Evolutionary conservation across 768 basidiomycete genomes (phyloP).

Genomic region (Suillus tomentosus): DNA sequence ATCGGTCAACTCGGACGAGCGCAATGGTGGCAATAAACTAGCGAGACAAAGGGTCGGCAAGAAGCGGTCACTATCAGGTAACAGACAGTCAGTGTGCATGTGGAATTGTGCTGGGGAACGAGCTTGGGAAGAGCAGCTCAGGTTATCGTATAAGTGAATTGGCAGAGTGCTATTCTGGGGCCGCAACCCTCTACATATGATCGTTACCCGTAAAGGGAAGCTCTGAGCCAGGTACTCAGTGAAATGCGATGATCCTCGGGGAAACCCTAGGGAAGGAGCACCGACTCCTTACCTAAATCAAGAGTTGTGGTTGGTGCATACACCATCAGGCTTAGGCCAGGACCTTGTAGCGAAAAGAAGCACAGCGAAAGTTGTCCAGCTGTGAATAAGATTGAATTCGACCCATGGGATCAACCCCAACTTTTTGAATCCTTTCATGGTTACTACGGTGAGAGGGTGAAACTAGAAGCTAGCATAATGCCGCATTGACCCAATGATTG

Average conservation of each 20-base stretch:
- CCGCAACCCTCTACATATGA: neutral
- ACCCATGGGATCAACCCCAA: neutral
- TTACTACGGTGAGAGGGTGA: neutral
- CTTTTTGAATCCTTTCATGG: neutral
- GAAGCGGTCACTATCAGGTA: neutral
- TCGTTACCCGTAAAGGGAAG: neutral
- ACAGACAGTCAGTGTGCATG: neutral
- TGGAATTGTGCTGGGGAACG: neutral
- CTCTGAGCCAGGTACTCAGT: neutral
- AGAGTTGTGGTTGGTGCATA: neutral
- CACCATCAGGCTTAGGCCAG: neutral
- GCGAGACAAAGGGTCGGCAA: neutral
- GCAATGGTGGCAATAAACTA: neutral
- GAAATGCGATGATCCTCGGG: neutral
- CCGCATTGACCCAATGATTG: neutral
- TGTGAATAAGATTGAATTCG: neutral
- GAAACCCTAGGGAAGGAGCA: neutral
- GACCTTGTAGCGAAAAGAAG: neutral
- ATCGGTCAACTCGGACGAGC: neutral
- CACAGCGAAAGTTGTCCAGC: neutral
- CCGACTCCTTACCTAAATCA: slow-evolving; percentile 1
- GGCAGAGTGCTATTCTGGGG: neutral
- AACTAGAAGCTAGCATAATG: neutral
- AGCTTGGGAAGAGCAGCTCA: neutral
- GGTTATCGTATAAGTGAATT: neutral